Base-by-base conservation (phyloP, 495 filamentous ascomycete genomes). In the Lasiosphaeria miniovina region DNA sequence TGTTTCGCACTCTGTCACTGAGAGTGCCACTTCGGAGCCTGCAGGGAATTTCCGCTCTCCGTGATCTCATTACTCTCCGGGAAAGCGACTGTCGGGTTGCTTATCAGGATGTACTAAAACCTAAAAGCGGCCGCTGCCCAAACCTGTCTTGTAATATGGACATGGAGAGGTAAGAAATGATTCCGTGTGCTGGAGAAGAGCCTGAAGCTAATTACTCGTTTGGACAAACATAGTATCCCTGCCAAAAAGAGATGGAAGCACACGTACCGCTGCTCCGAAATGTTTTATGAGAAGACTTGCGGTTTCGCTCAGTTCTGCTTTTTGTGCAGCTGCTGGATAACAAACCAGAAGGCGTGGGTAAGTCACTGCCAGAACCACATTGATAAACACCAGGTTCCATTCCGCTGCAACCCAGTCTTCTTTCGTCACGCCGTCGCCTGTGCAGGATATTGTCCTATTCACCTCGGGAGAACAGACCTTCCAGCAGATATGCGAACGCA, bases 21-120 rank as follows among this genome's bases (percentile, higher is more conserved):
- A 31, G 17, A 50, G 48, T 50, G 12, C 48, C 14, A 31, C 48
- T 50, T n/a, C 48, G 14, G 48, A 50, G 48, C 17, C 14, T 8
- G 48, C 3, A 50, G 8, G 48, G n/a, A 11, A 50, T n/a, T n/a
- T 50, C 48, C 14, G 48, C 5, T 31, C 11, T 50, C 48, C 31
- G 8, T n/a, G 48, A 50, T 50, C 48, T 50, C 48, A 50, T 50
- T 50, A 50, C 48, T 50, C 48, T 50, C 48, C 14, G 14, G 11
- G 31, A 3, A n/a, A 50, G 17, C 14, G 48, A 50, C 17, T 50
- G n/a, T 17, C 14, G 48, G n/a, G 8, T 50, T 31, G n/a, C 48
- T 15, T 50, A 50, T 31, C n/a, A 50, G 48, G 48, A 50, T n/a
- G 48, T 50, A 50, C 14, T 50, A 31, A n/a, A 31, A 31, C 48